These are phyloP conservation scores for Cryptococcus jaspeensis DNA, from an alignment of 1,284 basidiomycete species.

Conservation along the genomic window DNA sequence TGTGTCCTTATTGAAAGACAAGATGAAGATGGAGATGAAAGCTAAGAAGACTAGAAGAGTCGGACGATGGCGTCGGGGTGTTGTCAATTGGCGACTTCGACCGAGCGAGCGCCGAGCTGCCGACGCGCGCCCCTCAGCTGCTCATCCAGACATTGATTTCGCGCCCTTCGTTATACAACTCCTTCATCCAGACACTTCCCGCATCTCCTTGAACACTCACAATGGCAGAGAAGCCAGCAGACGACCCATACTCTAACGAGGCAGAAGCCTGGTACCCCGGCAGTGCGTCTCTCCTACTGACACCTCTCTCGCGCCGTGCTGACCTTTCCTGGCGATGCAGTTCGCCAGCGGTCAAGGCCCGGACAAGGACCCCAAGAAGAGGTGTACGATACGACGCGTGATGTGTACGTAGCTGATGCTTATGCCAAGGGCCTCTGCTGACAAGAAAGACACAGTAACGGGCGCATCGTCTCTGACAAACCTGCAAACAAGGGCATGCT, in stretches of 20 bases:
- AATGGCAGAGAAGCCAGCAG: not conserved
- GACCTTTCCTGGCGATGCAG: not conserved
- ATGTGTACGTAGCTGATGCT: conserved; percentile 22
- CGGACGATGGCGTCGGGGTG: too few relatives aligned
- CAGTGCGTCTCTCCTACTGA: conserved; percentile 16
- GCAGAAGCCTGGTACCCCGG: conserved; percentile 30
- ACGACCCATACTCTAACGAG: conserved; percentile 30
- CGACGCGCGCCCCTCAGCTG: too few relatives aligned
- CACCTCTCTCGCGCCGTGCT: not conserved
- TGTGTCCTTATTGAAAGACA: too few relatives aligned
- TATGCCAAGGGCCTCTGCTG: not conserved
- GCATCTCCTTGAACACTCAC: too few relatives aligned
- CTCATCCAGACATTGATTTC: not conserved
- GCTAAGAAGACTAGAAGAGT: too few relatives aligned
- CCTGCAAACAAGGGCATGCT: conserved; percentile 58
- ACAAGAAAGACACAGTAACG: conserved; percentile 54
- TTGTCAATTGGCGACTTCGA: too few relatives aligned
- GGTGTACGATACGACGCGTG: conserved; percentile 34
- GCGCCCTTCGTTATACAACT: too few relatives aligned
- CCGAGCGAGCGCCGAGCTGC: not conserved
- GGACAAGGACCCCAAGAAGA: conserved; percentile 37
- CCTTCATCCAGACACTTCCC: too few relatives aligned
- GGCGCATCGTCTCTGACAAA: conserved; percentile 62
- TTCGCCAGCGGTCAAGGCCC: conserved; percentile 35
- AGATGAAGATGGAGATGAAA: not conserved